Base-by-base conservation (phyloP, 352 stramenopile genomes). In the Lagenidium giganteum region DNA sequence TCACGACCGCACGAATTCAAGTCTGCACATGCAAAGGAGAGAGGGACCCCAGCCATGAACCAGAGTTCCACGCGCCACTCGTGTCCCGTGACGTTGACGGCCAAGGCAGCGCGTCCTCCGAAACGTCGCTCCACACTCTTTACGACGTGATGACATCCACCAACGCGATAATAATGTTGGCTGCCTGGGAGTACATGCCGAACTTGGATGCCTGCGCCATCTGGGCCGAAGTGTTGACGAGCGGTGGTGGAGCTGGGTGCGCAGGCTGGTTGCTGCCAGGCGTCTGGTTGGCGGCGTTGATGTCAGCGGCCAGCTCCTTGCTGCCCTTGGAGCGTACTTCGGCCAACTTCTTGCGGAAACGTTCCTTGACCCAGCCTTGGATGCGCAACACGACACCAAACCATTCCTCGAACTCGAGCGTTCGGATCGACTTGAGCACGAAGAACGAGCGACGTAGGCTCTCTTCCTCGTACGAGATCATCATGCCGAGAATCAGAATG, bases 381-480 rank as follows among this genome's bases (percentile, higher is more conserved):
- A 90, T 81, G 16, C 75, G 66, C 22, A 87, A 48, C 36, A 87
- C 77, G 23, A 86, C 74, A 23, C 64, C 52, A 45, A 90, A 88
- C 78, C 78, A 88, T 38, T 87, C 71, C 42, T 87, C 72, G 27
- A 91, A 91, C 56, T 91, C 78, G 33, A 87, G 66, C 24, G 70
- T 85, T 9, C 78, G 72, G 42, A 91, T 83, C 8, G 68, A 84
- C 55, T 87, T 87, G 56, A 87, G 78, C 44, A 91, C 70, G 51
- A 91, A 91, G 44, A 91, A 91, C 26, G 64, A 65, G 28, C 78
- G 75, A 18, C 78, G 78, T 28, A 91, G 38, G 57, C 67, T 74
- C 48, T 91, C 78, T 57, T 91, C 78, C 30, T 91, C 78, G 57
- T 91, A 66, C 38, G 68, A 84, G 51, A 91, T 91, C 75, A 91